phyloP scores from a whole-genome alignment of 352 stramenopile genomes.

The Phytophthora pinifolia region DNA sequence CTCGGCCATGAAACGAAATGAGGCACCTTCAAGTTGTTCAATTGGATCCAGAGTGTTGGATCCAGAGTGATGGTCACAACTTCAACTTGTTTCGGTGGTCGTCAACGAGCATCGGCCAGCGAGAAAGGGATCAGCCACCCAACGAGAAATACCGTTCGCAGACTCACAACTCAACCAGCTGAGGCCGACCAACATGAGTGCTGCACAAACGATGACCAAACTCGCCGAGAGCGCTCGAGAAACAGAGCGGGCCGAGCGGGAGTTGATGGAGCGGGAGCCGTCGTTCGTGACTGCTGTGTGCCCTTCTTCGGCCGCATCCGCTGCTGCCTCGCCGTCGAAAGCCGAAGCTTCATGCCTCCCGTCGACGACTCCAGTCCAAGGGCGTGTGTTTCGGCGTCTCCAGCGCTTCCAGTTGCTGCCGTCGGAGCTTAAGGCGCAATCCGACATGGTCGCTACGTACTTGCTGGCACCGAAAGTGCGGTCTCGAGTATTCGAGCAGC shows the following conservation, averaged over 20 bases:
- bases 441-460: conserved; percentile 36
- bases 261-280: conserved; percentile 27
- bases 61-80: conserved; percentile 23
- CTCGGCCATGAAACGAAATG: too few species aligned
- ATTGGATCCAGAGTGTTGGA: too few species aligned
- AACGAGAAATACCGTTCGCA: too few species aligned
- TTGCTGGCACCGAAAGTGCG: conserved; percentile 35
- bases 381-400: conserved; percentile 40
- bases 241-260: conserved; percentile 27
- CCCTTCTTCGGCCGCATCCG: conserved; percentile 4
- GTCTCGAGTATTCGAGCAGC: conserved; percentile 25
- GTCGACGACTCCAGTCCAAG: conserved; percentile 16
- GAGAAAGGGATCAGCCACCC: conserved; percentile 11
- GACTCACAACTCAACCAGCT: not conserved
- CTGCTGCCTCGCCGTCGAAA: not conserved
- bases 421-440: conserved; percentile 33
- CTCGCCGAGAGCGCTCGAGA: conserved; percentile 36
- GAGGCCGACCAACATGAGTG: conserved; percentile 16
- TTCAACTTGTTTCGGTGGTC: conserved; percentile 24
- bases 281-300: conserved; percentile 23
- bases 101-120: not conserved
- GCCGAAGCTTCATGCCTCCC: not conserved
- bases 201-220: conserved; percentile 30
- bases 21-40: too few species aligned
- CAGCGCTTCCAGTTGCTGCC: conserved; percentile 35